phyloP scores from a whole-genome alignment of 805 yeast species.

The Candida sithepensis region DNA sequence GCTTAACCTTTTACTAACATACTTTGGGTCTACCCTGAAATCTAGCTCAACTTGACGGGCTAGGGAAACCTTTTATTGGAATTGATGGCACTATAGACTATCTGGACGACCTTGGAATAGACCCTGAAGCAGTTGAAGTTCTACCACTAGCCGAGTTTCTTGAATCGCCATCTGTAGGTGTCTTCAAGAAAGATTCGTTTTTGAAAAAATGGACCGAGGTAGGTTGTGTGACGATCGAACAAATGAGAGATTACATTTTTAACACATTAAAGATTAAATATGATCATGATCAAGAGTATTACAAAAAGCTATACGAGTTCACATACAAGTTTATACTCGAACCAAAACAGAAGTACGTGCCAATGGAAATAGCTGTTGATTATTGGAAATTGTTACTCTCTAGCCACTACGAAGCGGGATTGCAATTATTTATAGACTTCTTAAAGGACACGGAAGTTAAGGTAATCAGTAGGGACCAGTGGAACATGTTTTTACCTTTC shows the following conservation, averaged over 20 bases:
- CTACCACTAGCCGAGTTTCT: slow-evolving; percentile 69
- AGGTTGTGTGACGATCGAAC: slow-evolving; percentile 30
- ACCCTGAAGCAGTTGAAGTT: slow-evolving; percentile 71
- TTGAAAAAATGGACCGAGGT: slow-evolving; percentile 53
- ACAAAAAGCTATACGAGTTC: slow-evolving; percentile 62
- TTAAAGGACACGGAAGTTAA: slow-evolving; percentile 40
- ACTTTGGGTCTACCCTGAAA: no score
- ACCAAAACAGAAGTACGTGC: slow-evolving; percentile 52
- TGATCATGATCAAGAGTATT: slow-evolving; percentile 36
- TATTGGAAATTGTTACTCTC: slow-evolving; percentile 74
- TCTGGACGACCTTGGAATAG: slow-evolving; percentile 61
- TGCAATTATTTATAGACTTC: slow-evolving; percentile 59
- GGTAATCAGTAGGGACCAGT: slow-evolving; percentile 65
- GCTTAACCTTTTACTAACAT: not conserved
- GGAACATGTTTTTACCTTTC: slow-evolving; percentile 81
- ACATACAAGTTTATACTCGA: slow-evolving; percentile 67
- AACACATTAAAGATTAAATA: slow-evolving; percentile 32
- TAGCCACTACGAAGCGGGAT: slow-evolving; percentile 24
- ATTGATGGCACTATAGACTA: slow-evolving; percentile 75
- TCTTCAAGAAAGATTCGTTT: slow-evolving; percentile 48
- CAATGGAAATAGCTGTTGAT: slow-evolving; percentile 58
- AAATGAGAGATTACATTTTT: slow-evolving; percentile 44
- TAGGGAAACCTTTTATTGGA: slow-evolving; percentile 44
- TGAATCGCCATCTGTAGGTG: slow-evolving; percentile 64
- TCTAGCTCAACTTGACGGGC: slow-evolving; percentile 17